Evolutionary conservation across 2,329 filamentous ascomycete genomes (phyloP).

Genomic region (Ophiostoma australiae): DNA sequence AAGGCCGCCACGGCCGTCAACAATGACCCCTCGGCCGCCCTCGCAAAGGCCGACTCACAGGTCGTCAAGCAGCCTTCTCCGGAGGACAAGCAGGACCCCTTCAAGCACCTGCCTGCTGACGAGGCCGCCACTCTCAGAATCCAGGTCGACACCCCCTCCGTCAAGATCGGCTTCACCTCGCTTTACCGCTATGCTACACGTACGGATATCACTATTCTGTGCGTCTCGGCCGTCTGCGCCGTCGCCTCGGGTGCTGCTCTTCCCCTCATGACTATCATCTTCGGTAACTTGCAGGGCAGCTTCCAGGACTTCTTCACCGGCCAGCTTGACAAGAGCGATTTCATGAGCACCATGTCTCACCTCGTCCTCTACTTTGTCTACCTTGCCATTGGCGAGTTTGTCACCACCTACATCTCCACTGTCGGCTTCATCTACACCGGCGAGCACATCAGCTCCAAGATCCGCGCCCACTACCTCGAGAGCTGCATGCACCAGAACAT

Average conservation of each 20-base stretch:
- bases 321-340: slow-evolving; percentile 46
- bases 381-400: slow-evolving; percentile 73
- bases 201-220: slow-evolving; percentile 60
- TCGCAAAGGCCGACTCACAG: slow-evolving; percentile 44
- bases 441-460: slow-evolving; percentile 72
- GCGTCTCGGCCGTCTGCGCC: slow-evolving; percentile 56
- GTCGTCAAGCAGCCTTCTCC: slow-evolving; percentile 30
- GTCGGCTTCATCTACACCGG: slow-evolving; percentile 86
- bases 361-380: slow-evolving; percentile 82
- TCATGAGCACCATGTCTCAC: slow-evolving; percentile 54
- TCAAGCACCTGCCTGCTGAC: slow-evolving; percentile 57
- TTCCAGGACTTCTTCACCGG: slow-evolving; percentile 62
- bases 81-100: slow-evolving; percentile 43
- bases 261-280: slow-evolving; percentile 76
- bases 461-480: slow-evolving; percentile 75
- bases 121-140: slow-evolving; percentile 63
- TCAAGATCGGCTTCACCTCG: slow-evolving; percentile 59
- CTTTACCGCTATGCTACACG: slow-evolving; percentile 67
- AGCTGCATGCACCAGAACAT: slow-evolving; percentile 86
- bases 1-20: slow-evolving; percentile 8
- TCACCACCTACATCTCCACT: slow-evolving; percentile 72
- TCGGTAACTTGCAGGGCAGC: slow-evolving; percentile 67
- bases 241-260: slow-evolving; percentile 63
- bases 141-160: slow-evolving; percentile 61
- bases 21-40: slow-evolving; percentile 21